phyloP scores from a whole-genome alignment of 306 rosid genomes.

The Rubus idaeus region DNA sequence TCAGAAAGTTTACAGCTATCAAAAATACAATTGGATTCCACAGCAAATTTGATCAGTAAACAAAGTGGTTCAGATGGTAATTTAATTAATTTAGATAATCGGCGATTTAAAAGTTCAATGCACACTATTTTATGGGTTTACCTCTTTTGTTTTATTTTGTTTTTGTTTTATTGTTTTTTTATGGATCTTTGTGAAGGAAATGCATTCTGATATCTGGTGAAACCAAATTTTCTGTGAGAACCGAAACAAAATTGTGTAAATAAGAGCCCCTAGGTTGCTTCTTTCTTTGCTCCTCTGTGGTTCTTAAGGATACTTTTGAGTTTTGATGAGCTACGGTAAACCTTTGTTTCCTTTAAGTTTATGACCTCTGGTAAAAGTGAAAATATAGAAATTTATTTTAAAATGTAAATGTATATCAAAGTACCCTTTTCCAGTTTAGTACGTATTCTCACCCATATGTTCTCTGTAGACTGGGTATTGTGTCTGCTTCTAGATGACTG shows the following conservation, averaged over 20 bases:
- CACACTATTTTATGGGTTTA: not conserved
- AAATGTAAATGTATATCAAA: not conserved
- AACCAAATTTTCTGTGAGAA: not conserved
- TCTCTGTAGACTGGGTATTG: not conserved
- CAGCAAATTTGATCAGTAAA: conserved; percentile 16
- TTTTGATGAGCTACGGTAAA: not conserved
- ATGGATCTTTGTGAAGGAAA: not conserved
- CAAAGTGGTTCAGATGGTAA: conserved; percentile 38
- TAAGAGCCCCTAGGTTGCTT: not conserved
- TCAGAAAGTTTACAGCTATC: conserved; percentile 54
- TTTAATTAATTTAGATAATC: not conserved
- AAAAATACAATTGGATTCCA: conserved; percentile 38
- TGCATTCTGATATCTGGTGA: not conserved
- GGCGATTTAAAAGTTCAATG: not conserved
- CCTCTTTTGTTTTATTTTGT: not conserved
- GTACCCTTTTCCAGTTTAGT: not conserved
- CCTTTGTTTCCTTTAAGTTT: not conserved
- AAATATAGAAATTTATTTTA: not conserved
- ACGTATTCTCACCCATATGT: not conserved
- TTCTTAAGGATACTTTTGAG: not conserved
- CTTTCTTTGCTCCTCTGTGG: not conserved
- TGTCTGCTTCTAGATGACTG: not conserved
- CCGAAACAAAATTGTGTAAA: not conserved
- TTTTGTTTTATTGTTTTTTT: not conserved
- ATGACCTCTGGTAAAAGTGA: not conserved